Evolutionary conservation across 306 rosid genomes (phyloP).

Genomic region (Fagus sylvatica): DNA sequence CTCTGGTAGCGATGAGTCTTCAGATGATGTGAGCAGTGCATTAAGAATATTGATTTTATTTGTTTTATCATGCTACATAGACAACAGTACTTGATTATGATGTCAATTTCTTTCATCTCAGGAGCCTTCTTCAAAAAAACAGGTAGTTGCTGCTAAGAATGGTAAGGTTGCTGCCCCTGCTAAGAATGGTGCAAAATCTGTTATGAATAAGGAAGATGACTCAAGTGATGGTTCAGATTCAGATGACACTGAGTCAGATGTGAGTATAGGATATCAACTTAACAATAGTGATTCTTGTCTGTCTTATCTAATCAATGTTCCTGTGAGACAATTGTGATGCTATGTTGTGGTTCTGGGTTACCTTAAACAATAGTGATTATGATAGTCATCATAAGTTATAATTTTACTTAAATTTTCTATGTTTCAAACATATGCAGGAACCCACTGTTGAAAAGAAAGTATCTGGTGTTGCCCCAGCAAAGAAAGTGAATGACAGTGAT

Average conservation of each 20-base stretch:
- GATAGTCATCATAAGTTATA: too few relatives aligned
- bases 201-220: conserved; percentile 36
- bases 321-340: too few relatives aligned
- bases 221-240: conserved; percentile 36
- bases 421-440: background rate
- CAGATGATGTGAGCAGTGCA: background rate
- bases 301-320: too few relatives aligned
- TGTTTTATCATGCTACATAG: background rate
- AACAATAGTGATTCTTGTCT: background rate
- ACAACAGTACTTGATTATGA: background rate
- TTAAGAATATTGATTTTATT: too few relatives aligned
- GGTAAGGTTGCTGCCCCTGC: conserved; percentile 10
- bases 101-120: background rate
- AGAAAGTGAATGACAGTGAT: too few relatives aligned
- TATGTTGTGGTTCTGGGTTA: too few relatives aligned
- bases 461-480: too few relatives aligned
- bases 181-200: conserved; percentile 19
- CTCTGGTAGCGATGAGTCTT: background rate
- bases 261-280: conserved; percentile 1
- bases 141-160: conserved; percentile 22
- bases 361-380: too few relatives aligned
- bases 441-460: too few relatives aligned
- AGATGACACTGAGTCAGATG: conserved; percentile 56
- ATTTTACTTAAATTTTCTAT: background rate
- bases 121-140: background rate